Evolutionary conservation across 2,329 filamentous ascomycete species (phyloP), one percentile per base, ranked within the genome.

Genomic region (Colletotrichum incanum): DNA sequence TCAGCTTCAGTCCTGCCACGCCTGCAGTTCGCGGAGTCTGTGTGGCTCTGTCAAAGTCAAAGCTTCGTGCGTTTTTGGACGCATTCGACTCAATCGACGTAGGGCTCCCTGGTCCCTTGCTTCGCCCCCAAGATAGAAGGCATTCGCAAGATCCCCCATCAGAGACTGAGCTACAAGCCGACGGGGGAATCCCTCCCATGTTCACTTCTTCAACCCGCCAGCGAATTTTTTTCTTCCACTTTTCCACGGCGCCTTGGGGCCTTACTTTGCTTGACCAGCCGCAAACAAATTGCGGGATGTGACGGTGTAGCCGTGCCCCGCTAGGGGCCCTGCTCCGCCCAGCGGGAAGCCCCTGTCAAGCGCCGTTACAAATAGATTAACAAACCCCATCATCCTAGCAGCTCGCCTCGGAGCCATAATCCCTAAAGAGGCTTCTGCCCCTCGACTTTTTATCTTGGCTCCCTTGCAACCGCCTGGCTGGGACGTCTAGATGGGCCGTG

Each of bases 321-420:
- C 26, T 14, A 31, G 49, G 56, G 50, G 23, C 43, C 65, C 50
- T 63, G 69, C 52, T 31, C 58, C 20, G 47, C n/a, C 28, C 50
- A 59, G 65, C 65, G 50, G 52, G 65, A 52, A 47, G n/a, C 47
- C 65, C 65, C 66, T 75, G 75, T 71, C 58, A 64, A 66, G 65
- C 61, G 72, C 59, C 69, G 74, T 76, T 66, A 71, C 72, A 71
- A 73, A 76, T 73, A 72, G 49, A 66, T 72, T 52, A 73, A 41
- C 60, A 56, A 67, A 69, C 16, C 78, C 68, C 49, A 52, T 18
- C 43, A 49, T 58, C 56, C 68, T 49, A 52, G 58, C 56, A 31
- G 47, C n/a, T 55, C 31, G 20, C 34, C 34, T 65, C 71, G 71
- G 71, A 31, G 67, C 34, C 68, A 47, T 45, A 37, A 55, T 63